Base-by-base conservation (phyloP, 768 basidiomycete genomes). In the Mycena polygramma region DNA sequence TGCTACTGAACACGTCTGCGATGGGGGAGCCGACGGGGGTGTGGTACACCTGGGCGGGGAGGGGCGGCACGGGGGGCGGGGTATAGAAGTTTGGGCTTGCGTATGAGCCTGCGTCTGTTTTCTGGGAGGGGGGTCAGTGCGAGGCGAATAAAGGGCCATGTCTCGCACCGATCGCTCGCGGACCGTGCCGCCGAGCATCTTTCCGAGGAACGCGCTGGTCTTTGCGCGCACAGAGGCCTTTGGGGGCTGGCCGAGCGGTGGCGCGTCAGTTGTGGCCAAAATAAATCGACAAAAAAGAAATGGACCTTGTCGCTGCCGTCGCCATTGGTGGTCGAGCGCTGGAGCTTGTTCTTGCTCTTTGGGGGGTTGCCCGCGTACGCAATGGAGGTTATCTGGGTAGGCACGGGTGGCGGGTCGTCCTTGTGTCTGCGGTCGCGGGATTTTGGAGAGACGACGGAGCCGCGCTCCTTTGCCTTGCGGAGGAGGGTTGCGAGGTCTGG, bases 401-500 rank as follows among this genome's bases (percentile, higher is more conserved):
- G 69, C 2, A 71, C 45, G n/a, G 69, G 65, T 2, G 70, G 70
- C 13, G 70, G 60, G 11, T 62, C 48, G 41, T 63, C 63, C 15
- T 17, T 30, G 48, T 63, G 43, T 13, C 58, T 77, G 67, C 76
- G 81, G 57, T 84, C 82, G 75, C 57, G 76, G 79, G 57, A 76
- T 81, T 68, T 78, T 80, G 75, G 78, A 69, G 68, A 73, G 78
- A 87, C 76, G 48, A 83, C 81, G 0, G 83, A 86, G 22, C 89
- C 89, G 58, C 87, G 83, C 75, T 92, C 92, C 80, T 91, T 94
- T 19, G 94, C 92, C 81, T 96, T 96, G 70, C 92, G 87, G 62
- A 96, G 79, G 62, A 98, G 85, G 13, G 94, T 96, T 6, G 94
- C 94, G 24, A 98, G 85, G 81, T 98, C 96, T 35, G 96, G 97